A percentile compares a stretch with the other conserved stretches of the same genome.
phyloP scores from a whole-genome alignment of 768 basidiomycete genomes.

The Pleurotus citrinopileatus region DNA sequence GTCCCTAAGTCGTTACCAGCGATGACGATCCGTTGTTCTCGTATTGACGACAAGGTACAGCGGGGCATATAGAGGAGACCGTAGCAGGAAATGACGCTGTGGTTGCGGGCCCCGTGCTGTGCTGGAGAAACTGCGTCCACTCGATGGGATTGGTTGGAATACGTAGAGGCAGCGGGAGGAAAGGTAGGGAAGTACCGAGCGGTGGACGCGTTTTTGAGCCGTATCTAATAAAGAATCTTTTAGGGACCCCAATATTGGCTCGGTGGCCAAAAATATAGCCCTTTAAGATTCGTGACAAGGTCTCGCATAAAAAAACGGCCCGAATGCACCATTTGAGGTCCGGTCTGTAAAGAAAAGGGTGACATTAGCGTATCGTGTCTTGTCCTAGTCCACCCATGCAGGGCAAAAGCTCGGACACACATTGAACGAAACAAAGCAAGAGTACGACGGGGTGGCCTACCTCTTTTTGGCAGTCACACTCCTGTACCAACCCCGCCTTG shows the following conservation, averaged over 20 bases:
- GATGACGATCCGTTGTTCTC: constrained; percentile 3
- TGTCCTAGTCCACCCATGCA: neutral
- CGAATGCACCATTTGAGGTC: constrained; percentile 5
- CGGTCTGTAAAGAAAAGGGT: constrained; percentile 7
- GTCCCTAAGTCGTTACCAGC: neutral
- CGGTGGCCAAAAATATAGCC: constrained; percentile 6
- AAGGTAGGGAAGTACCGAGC: neutral
- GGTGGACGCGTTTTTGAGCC: neutral
- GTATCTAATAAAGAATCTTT: constrained; percentile 5
- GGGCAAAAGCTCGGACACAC: constrained; percentile 7
- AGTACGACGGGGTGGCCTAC: constrained; percentile 4
- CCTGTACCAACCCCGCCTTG: neutral
- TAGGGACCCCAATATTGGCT: neutral
- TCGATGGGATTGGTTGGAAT: too few species aligned
- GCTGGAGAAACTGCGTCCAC: neutral
- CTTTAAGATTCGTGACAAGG: constrained; percentile 7
- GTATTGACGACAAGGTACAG: constrained; percentile 3
- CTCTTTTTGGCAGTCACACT: neutral
- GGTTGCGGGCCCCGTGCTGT: neutral
- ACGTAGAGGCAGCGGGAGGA: neutral
- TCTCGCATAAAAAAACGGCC: neutral
- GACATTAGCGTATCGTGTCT: constrained; percentile 1
- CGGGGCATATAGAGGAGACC: neutral
- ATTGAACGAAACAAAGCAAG: constrained; percentile 7
- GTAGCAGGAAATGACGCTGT: neutral